Evolutionary conservation across 257 asterid genomes (phyloP), one percentile per base, ranked within the genome.

Genomic region (Capsicum rhomboideum): DNA sequence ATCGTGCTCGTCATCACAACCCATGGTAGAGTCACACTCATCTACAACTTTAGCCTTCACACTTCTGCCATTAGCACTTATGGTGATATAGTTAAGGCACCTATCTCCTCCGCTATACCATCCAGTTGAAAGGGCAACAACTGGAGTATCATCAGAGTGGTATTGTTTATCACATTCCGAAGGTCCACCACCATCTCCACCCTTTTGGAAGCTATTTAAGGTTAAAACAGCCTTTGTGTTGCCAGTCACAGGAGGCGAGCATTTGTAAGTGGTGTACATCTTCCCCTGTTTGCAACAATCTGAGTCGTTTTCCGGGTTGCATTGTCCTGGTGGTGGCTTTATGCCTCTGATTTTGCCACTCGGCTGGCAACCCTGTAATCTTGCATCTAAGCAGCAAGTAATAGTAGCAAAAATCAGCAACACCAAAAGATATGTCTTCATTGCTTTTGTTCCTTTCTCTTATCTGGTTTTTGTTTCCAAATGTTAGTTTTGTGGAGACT

Each of bases 11-110:
- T 79, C 82, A 54, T 90, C 92, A 49, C 92, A 90, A 10, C 91
- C 92, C 88, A 85, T 88, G 2, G 87, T 90, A 28, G 91, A 87
- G 83, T 90, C 91, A 58, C 93, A 86, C 85, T 87, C 91, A 31
- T 90, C 91, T 1, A 88, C 91, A 29, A 88, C 93, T 89, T 53
- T 83, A 0, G 93, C 91, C 4, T 52, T 82, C 83, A 88, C 88
- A 11, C 82, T 88, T 56, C 52, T 28, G 6, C 91, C 91, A 78
- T 87, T 90, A 54, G 81, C 89, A 66, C 86, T 85, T 50, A 87
- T 21, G 0, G 26, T 74, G 2, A 90, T 64, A 28, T 82, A 85
- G 20, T 87, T 83, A 10, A 59, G 67, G 67, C 67, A 59, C 31
- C 67, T 59, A 53, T 53, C n/a, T 17, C 58, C 58, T 53, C 58